These are phyloP conservation scores for Euphorbia tirucalli DNA, from an alignment of 345 rosid species.

Conservation along the genomic window DNA sequence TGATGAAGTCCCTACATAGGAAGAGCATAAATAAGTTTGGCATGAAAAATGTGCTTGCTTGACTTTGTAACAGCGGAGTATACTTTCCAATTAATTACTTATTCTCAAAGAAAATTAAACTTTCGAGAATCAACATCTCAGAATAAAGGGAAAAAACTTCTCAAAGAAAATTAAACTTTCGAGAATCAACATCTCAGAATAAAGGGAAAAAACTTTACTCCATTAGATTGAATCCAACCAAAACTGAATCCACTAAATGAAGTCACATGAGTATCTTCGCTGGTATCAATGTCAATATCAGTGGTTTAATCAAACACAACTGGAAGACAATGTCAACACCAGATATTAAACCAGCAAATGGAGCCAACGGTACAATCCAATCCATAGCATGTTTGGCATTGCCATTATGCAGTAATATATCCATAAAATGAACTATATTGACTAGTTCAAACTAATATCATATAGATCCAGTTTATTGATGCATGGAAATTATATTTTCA, in stretches of 20 bases:
- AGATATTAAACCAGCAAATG: not conserved
- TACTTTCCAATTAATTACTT: too few species aligned
- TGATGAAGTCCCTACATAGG: constrained; percentile 47
- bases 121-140: not conserved
- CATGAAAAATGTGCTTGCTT: not conserved
- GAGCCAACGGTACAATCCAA: not conserved
- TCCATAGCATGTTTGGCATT: not conserved
- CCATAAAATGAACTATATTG: not conserved
- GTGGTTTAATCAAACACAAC: not conserved
- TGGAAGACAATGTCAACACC: not conserved
- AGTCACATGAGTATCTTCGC: not conserved
- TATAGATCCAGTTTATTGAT: not conserved
- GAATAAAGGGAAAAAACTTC: too few species aligned
- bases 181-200: not conserved
- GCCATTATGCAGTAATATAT: not conserved
- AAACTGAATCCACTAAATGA: not conserved
- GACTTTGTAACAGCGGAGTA: not conserved
- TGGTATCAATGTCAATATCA: not conserved
- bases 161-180: not conserved
- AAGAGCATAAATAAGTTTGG: constrained; percentile 15
- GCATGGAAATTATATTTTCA: not conserved
- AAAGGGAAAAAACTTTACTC: not conserved
- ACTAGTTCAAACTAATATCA: not conserved
- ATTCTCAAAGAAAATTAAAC: not conserved
- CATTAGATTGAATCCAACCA: not conserved